These are phyloP conservation scores for Casuarina cunninghamiana DNA, from an alignment of 306 rosid genomes.

Conservation along the genomic window DNA sequence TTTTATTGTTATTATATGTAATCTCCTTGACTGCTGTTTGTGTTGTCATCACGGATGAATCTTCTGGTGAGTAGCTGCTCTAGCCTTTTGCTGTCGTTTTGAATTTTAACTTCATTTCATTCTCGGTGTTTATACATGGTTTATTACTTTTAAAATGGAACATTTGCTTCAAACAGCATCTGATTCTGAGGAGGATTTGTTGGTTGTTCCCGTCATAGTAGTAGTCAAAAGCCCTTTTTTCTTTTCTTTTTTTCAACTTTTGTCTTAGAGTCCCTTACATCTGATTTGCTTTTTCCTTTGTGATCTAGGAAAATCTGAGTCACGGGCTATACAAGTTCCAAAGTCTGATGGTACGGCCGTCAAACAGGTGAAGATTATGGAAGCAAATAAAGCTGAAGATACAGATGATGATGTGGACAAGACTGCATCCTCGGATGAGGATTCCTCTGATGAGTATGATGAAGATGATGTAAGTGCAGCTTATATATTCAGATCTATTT, in stretches of 20 bases:
- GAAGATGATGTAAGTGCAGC: conserved; percentile 35
- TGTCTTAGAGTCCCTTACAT: background rate
- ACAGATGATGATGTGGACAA: conserved; percentile 26
- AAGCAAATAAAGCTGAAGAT: conserved; percentile 31
- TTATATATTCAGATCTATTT: conserved; percentile 17
- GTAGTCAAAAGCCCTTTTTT: conserved; percentile 26
- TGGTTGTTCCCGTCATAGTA: conserved; percentile 25
- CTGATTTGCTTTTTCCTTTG: background rate
- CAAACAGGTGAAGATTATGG: conserved; percentile 36
- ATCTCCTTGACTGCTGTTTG: conserved; percentile 45
- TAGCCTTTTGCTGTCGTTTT: conserved; percentile 10
- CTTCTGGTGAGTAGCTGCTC: conserved; percentile 44
- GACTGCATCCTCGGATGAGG: conserved; percentile 43
- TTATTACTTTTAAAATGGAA: conserved; percentile 31
- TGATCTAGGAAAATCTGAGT: conserved; percentile 28
- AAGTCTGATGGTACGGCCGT: conserved; percentile 27
- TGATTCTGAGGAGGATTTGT: conserved; percentile 40
- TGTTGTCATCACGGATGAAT: conserved; percentile 24
- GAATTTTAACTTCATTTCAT: conserved; percentile 7
- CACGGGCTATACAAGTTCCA: conserved; percentile 21
- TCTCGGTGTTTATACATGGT: background rate
- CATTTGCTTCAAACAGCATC: background rate
- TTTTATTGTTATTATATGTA: background rate
- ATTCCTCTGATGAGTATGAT: conserved; percentile 42
- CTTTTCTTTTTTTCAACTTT: background rate